Evolutionary conservation across 805 yeast genomes (phyloP), one percentile per base, ranked within the genome.

Genomic region (Millerago galiae): DNA sequence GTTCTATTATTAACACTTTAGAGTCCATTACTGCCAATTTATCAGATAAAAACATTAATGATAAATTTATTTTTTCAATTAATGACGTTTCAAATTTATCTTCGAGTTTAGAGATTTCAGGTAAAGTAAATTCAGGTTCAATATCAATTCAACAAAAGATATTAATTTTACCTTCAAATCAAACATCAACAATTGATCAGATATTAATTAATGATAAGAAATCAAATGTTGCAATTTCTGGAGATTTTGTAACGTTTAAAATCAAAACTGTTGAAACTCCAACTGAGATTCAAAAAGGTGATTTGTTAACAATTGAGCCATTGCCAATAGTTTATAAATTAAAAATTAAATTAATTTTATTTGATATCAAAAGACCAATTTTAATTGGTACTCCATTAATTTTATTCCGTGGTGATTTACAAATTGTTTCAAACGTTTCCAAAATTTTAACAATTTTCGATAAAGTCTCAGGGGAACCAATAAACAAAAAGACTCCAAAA

Each of bases 361-460:
- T 85, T 74, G 84, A 84, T 83, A 90, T 84, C 74, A 90, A 93
- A 55, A 91, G 95, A 79, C 93, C 86, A 72, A 77, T 86, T 68
- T 73, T 90, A 62, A 81, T 90, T 59, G 95, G 95, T 65, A 85
- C 85, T 84, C 74, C 89, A 63, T 93, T 95, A 72, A 93, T 86
- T 55, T 75, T 86, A 64, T 93, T 86, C 72, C 83, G 95, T 69
- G 87, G 87, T 83, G 86, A 93, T 60, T 89, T 91, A 62, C 95
- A 86, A 77, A 84, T 83, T 72, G 91, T 95, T 62, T 87, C 93
- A 74, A 81, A 77, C 72, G 83, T 86, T 75, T 83, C 79, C 63
- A 79, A 79, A 63, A 79, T 86, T 60, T 57, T 83, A 55, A 81
- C 79, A 70, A 82, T 87, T 82, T 83, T 85, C 63, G 95, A 86